phyloP scores from a whole-genome alignment of 176 grass and related monocot species.

The Carex myosuroides region DNA sequence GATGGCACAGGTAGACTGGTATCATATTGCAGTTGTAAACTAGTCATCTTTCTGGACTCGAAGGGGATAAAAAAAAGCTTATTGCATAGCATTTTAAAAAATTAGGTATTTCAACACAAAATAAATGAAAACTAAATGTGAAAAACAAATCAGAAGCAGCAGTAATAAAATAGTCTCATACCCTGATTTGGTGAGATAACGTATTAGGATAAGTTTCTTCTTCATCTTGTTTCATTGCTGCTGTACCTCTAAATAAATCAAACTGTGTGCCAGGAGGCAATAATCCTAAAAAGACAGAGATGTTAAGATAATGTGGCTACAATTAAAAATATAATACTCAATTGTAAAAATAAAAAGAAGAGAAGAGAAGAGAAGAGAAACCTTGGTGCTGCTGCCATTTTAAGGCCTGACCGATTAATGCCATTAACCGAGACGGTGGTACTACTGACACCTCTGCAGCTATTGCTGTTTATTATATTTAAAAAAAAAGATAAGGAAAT shows the following conservation, averaged over 20 bases:
- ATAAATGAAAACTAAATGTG: neutral
- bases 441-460: slow-evolving; percentile 96
- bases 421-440: slow-evolving; percentile 87
- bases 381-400: slow-evolving; percentile 99
- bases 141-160: neutral
- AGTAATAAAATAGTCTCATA: slow-evolving; percentile 22
- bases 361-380: slow-evolving; percentile 20
- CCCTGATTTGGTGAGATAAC: slow-evolving; percentile 92
- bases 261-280: slow-evolving; percentile 94
- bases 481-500: neutral
- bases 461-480: slow-evolving; percentile 50
- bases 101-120: slow-evolving; percentile 1
- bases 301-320: slow-evolving; percentile 2
- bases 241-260: slow-evolving; percentile 98
- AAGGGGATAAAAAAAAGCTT: neutral
- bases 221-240: slow-evolving; percentile 99
- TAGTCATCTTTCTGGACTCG: neutral
- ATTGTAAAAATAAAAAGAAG: neutral
- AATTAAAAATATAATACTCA: neutral
- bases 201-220: slow-evolving; percentile 77
- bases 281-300: slow-evolving; percentile 46
- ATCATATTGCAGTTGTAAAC: neutral
- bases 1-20: neutral
- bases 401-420: slow-evolving; percentile 92
- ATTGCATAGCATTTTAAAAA: neutral